Evolutionary conservation across 176 grass and related monocot species (phyloP), one percentile per base, ranked within the genome.

Genomic region (Avena eriantha): DNA sequence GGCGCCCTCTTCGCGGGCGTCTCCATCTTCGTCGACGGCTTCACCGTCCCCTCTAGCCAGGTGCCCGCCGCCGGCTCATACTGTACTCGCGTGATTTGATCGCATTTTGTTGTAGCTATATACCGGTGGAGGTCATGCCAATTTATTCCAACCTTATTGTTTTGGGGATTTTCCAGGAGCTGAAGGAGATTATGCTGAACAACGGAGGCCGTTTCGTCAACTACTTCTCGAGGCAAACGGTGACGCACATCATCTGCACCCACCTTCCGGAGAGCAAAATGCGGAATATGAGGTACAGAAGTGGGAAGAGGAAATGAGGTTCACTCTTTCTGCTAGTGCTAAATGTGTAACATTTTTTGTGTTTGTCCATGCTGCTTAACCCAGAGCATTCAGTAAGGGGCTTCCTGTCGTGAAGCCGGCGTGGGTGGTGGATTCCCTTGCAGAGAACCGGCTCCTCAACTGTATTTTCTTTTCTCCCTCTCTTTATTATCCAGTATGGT

Each of bases 111-210:
- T 63, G 43, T 69, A 10, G 19, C n/a, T 54, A 18, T 15, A 71
- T 19, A 41, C 39, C 10, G 0, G 47, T 54, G 63, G 4, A 9
- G 3, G 10, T 46, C 43, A 54, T 61, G 17, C 2, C 47, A 9
- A 72, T 45, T 83, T 69, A 4, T 60, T 1, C 11, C 73, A 33
- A 7, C 51, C 75, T 73, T 31, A 22, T 45, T 85, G 49, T 3
- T 70, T 18, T 64, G 79, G 64, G 47, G 54, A 71, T 65, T 77
- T 50, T 17, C 21, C 48, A 98, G 96, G 96, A 98, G 68, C 81
- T 98, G 45, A 98, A 95, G 87, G 92, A 83, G 65, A 94, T 89
- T 61, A 98, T 98, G 93, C 84, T 98, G 82, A 95, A 92, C 69
- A 91, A 98, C 19, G 96, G 93, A 58, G 96, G 96, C 36, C 85